Evolutionary conservation across 1,284 basidiomycete species (phyloP).

Genomic region (Xanthoconium separans): DNA sequence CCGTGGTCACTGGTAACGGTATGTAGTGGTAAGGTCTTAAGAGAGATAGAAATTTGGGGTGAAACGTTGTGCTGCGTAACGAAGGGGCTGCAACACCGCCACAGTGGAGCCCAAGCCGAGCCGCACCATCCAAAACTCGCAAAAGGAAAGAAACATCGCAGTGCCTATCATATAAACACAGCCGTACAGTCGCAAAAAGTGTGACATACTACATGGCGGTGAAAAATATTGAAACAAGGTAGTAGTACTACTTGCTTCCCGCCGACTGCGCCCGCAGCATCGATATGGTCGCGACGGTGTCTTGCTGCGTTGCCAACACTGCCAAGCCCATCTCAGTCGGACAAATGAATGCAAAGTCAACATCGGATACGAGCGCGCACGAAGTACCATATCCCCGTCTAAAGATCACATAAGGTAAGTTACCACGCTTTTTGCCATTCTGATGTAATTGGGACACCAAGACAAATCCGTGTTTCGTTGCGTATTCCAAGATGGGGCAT

Average conservation of each 20-base stretch:
- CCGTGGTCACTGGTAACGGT: not conserved
- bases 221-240: too few species aligned
- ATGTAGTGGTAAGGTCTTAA: slow-evolving; percentile 7
- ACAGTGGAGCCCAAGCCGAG: not conserved
- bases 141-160: too few species aligned
- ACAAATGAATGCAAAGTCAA: not conserved
- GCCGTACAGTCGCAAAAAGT: too few species aligned
- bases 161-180: too few species aligned
- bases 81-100: not conserved
- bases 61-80: not conserved
- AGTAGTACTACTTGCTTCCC: slow-evolving; percentile 2
- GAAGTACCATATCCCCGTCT: too few species aligned
- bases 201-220: too few species aligned
- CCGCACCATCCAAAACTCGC: too few species aligned
- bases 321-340: not conserved
- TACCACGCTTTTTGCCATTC: too few species aligned
- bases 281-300: slow-evolving; percentile 61
- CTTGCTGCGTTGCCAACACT: slow-evolving; percentile 34
- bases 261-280: slow-evolving; percentile 49
- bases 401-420: not conserved
- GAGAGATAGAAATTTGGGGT: not conserved
- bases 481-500: slow-evolving; percentile 57
- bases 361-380: too few species aligned
- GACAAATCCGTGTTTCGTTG: slow-evolving; percentile 57
- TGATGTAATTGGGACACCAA: slow-evolving; percentile 50